Evolutionary conservation across 2,329 filamentous ascomycete species (phyloP).

Genomic region (Paracoccidioides lutzii): DNA sequence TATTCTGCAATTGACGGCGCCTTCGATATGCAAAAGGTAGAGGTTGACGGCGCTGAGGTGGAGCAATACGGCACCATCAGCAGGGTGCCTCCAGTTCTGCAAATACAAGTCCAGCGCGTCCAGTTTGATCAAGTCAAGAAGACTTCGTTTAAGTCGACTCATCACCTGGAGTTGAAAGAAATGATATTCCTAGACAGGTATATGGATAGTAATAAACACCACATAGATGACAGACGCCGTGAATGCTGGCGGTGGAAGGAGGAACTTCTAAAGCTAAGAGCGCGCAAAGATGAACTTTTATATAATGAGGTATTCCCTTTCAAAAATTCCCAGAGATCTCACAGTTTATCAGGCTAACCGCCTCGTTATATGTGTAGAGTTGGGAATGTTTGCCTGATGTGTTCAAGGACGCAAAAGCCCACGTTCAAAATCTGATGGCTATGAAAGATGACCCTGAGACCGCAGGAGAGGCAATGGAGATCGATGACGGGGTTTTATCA

Average conservation of each 20-base stretch:
- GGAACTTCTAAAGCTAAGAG: slow-evolving; percentile 44
- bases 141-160: slow-evolving; percentile 56
- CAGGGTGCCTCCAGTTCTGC: slow-evolving; percentile 68
- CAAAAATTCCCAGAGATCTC: background rate
- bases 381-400: slow-evolving; percentile 20
- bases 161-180: slow-evolving; percentile 67
- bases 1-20: slow-evolving; percentile 76
- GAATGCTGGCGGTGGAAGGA: slow-evolving; percentile 59
- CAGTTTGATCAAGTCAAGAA: slow-evolving; percentile 53
- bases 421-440: slow-evolving; percentile 30
- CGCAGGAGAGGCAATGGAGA: slow-evolving; percentile 29
- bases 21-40: slow-evolving; percentile 67
- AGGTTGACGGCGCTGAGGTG: slow-evolving; percentile 47
- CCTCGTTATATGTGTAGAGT: slow-evolving; percentile 8
- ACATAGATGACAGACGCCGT: slow-evolving; percentile 52
- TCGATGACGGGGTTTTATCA: slow-evolving; percentile 30
- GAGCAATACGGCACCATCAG: slow-evolving; percentile 59
- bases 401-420: slow-evolving; percentile 27
- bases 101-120: slow-evolving; percentile 77
- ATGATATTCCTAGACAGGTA: slow-evolving; percentile 81
- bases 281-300: slow-evolving; percentile 32
- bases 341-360: background rate
- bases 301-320: slow-evolving; percentile 16
- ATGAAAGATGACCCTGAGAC: slow-evolving; percentile 22
- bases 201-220: slow-evolving; percentile 51